phyloP scores from a whole-genome alignment of 306 rosid genomes.

The Rosa chinensis region DNA sequence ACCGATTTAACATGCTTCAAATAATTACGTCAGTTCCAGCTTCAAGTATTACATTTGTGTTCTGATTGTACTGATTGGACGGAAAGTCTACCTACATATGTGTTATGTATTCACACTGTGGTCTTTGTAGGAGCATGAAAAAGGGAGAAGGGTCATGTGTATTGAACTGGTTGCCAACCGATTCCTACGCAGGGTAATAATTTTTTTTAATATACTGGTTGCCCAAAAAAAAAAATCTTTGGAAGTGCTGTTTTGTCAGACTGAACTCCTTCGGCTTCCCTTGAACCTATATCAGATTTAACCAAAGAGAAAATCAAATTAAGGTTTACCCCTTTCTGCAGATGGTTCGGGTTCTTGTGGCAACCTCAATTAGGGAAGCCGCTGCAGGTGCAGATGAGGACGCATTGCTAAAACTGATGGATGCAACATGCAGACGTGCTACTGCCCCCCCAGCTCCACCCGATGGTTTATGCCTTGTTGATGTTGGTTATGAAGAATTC shows the following conservation, averaged over 20 bases:
- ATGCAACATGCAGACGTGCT: constrained; percentile 91
- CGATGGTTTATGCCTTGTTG: constrained; percentile 80
- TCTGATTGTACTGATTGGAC: neutral
- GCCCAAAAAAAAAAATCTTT: neutral
- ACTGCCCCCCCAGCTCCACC: constrained; percentile 98
- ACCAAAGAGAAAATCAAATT: neutral
- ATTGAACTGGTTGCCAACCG: constrained; percentile 94
- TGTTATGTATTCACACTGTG: neutral
- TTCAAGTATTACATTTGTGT: neutral
- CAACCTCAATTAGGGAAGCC: constrained; percentile 91
- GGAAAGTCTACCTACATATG: neutral
- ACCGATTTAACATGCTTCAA: neutral
- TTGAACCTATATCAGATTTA: neutral
- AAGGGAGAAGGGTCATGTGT: constrained; percentile 72
- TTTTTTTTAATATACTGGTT: constrained; percentile 2
- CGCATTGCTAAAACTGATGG: constrained; percentile 71
- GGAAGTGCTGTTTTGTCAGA: neutral
- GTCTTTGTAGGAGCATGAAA: constrained; percentile 51
- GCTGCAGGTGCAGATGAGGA: constrained; percentile 89
- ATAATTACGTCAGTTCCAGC: neutral
- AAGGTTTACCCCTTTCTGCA: constrained; percentile 32
- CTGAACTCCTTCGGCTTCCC: neutral
- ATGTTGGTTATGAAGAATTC: constrained; percentile 84
- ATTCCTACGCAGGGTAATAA: constrained; percentile 80
- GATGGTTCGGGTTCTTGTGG: constrained; percentile 97